phyloP scores from a whole-genome alignment of 345 rosid genomes.

The Camelina sativa region DNA sequence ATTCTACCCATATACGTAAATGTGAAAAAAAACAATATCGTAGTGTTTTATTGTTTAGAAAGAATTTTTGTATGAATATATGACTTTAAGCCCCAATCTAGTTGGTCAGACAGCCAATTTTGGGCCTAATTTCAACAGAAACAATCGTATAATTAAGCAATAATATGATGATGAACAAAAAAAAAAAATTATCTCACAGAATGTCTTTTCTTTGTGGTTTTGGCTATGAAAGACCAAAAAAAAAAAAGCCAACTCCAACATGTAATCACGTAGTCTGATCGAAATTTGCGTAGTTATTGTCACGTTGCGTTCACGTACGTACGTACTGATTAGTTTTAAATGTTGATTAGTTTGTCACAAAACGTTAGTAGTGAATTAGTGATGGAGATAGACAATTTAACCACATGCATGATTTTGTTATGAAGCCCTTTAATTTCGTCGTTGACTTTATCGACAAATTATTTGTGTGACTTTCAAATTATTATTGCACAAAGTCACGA shows the following conservation, averaged over 20 bases:
- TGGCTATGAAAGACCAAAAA: not conserved
- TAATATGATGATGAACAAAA: not conserved
- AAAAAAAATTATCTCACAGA: not conserved
- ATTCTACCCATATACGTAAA: no score
- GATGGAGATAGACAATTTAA: constrained; percentile 9
- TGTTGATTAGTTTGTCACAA: not conserved
- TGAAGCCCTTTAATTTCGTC: constrained; percentile 3
- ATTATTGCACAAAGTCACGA: constrained; percentile 25
- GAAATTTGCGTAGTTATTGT: not conserved
- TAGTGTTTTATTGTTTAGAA: no score
- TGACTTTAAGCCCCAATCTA: not conserved
- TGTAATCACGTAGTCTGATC: constrained; percentile 8
- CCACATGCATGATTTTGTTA: not conserved
- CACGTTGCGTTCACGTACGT: constrained; percentile 17
- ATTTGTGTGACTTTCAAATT: not conserved
- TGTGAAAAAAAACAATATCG: no score
- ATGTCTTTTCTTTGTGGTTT: not conserved
- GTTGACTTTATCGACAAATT: constrained; percentile 22
- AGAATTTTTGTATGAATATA: not conserved
- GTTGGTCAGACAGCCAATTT: not conserved
- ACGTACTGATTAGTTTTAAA: not conserved
- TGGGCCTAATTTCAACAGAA: not conserved
- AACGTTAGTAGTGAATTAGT: constrained; percentile 1
- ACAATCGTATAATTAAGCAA: no score
- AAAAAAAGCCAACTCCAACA: not conserved